A percentile compares a stretch with the other conserved stretches of the same genome.
These are phyloP conservation scores for Pholiota molesta DNA, from an alignment of 768 basidiomycete species.

Conservation along the genomic window DNA sequence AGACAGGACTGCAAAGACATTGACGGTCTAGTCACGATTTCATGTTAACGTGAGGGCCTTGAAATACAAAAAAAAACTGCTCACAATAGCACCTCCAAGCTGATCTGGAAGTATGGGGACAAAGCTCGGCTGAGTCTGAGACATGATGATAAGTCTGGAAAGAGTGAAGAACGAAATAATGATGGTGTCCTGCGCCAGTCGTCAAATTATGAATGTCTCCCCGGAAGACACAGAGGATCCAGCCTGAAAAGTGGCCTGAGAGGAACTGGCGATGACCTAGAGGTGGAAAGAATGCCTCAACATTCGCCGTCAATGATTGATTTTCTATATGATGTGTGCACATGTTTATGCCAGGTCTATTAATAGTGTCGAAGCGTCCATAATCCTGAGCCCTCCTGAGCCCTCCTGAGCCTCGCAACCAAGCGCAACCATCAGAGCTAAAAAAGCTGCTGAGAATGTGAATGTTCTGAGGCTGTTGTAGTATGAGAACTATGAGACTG, in stretches of 20 bases:
- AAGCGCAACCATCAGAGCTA: conserved; percentile 9
- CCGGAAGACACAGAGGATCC: conserved; percentile 34
- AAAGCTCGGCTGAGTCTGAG: conserved; percentile 26
- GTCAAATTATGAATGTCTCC: conserved; percentile 26
- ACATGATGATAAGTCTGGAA: conserved; percentile 9
- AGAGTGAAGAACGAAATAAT: conserved; percentile 19
- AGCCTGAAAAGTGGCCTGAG: conserved; percentile 33
- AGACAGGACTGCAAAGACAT: conserved; percentile 57
- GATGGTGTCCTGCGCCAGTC: conserved; percentile 45
- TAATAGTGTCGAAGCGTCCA: not conserved
- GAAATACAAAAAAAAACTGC: conserved; percentile 12
- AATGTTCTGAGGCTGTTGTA: too few relatives aligned
- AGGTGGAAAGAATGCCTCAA: conserved; percentile 21
- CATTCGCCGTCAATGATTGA: not conserved
- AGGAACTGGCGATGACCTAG: conserved; percentile 19
- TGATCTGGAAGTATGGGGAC: conserved; percentile 33
- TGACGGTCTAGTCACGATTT: conserved; percentile 40
- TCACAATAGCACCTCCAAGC: conserved; percentile 41
- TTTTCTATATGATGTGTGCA: conserved; percentile 15
- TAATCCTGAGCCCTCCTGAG: not conserved
- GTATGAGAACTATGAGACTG: too few relatives aligned
- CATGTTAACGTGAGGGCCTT: not conserved
- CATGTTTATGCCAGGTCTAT: conserved; percentile 10
- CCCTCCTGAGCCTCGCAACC: conserved; percentile 4
- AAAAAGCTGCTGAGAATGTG: not conserved